These are phyloP conservation scores for Lyophyllum semitale DNA, from an alignment of 768 basidiomycete species.

Conservation along the genomic window DNA sequence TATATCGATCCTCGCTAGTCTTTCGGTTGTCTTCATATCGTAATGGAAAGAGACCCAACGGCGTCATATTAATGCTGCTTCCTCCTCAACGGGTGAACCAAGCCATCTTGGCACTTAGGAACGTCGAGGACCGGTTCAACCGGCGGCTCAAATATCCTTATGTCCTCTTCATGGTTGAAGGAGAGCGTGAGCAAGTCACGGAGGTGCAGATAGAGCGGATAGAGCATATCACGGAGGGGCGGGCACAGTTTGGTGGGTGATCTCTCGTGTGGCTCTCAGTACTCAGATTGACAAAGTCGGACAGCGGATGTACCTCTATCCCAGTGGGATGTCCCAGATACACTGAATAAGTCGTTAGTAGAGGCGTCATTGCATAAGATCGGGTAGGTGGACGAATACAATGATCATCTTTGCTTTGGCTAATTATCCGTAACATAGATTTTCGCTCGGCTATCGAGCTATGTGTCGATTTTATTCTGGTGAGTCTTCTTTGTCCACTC, in stretches of 20 bases:
- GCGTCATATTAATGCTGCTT: conserved; percentile 29
- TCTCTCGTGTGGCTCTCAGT: not conserved
- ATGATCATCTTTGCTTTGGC: not conserved
- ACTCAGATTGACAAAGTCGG: conserved; percentile 4
- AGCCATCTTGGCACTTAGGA: conserved; percentile 26
- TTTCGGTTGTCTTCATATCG: not conserved
- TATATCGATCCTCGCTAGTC: not conserved
- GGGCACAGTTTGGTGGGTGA: conserved; percentile 26
- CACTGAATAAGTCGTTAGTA: conserved; percentile 21
- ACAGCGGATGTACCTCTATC: conserved; percentile 22
- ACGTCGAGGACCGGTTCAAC: conserved; percentile 32
- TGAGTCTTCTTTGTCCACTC: not conserved
- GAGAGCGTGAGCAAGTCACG: conserved; percentile 21
- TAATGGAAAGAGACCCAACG: conserved; percentile 18
- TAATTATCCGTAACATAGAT: conserved; percentile 11
- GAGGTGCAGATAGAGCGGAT: conserved; percentile 25
- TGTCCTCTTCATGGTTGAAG: conserved; percentile 28
- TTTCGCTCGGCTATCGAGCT: conserved; percentile 28
- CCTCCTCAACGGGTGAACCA: conserved; percentile 26
- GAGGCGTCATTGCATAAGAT: conserved; percentile 23
- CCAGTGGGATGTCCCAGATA: conserved; percentile 25
- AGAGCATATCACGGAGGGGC: conserved; percentile 25
- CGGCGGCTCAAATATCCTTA: conserved; percentile 31
- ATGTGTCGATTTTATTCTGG: conserved; percentile 34
- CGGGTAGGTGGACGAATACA: conserved; percentile 16